phyloP scores from a whole-genome alignment of 768 basidiomycete species.

The Guyanaporus albipodus region DNA sequence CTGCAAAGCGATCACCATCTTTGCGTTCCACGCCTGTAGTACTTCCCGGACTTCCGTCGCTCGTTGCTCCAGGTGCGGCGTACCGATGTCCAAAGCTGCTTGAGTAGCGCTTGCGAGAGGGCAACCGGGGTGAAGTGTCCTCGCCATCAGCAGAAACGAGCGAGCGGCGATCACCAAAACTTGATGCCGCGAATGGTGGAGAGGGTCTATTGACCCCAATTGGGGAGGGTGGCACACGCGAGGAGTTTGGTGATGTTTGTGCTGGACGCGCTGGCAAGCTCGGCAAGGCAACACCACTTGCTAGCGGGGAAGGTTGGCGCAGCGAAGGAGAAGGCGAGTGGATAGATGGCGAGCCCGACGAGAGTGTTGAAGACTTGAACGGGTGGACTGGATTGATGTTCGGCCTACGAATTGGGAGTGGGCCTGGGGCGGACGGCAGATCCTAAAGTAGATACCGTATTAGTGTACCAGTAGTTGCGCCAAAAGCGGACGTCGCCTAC shows the following conservation, averaged over 20 bases:
- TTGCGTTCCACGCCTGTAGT: constrained; percentile 14
- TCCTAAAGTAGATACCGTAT: constrained; percentile 27
- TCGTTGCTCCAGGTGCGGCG: constrained; percentile 39
- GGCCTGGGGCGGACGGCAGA: constrained; percentile 36
- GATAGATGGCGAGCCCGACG: constrained; percentile 45
- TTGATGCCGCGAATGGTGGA: constrained; percentile 41
- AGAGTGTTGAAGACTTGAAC: constrained; percentile 50
- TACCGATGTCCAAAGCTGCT: constrained; percentile 78
- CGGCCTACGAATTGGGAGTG: constrained; percentile 44
- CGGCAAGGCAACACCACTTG: constrained; percentile 28
- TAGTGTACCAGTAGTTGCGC: not conserved
- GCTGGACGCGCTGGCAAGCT: constrained; percentile 35
- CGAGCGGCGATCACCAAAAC: constrained; percentile 40
- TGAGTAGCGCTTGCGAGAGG: constrained; percentile 60
- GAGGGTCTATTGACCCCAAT: constrained; percentile 34
- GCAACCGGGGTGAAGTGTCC: constrained; percentile 27
- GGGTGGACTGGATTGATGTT: constrained; percentile 41
- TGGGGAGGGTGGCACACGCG: constrained; percentile 40
- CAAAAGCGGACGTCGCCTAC: constrained; percentile 8
- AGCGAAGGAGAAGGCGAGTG: constrained; percentile 48
- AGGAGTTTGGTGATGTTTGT: constrained; percentile 39
- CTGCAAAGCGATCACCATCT: constrained; percentile 18
- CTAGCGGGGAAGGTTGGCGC: constrained; percentile 44
- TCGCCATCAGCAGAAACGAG: constrained; percentile 34
- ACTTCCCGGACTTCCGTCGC: constrained; percentile 31